Base-by-base conservation (phyloP, 1,139 yeast species). In the Blastobotrys apis region DNA sequence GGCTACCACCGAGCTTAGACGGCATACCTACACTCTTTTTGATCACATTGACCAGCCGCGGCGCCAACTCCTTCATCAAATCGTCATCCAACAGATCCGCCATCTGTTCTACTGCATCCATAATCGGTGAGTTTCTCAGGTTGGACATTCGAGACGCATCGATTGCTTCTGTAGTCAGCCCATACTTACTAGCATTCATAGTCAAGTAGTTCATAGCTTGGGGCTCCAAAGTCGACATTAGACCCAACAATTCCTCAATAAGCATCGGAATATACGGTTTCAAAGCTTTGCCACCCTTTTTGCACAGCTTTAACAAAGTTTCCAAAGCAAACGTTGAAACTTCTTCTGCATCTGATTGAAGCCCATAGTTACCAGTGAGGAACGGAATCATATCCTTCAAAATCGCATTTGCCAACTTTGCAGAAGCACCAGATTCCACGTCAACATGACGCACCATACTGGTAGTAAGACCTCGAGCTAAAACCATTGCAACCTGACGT, bases 151-250 rank as follows among this genome's bases (percentile, higher is more conserved):
- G 74, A 41, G 81, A 80, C 0, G 86, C 80, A 64, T 92, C 97
- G 51, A 90, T 78, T 33, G 80, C 84, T 50, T 77, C 76, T 17
- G 78, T 71, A 39, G 81, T 80, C 48, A 88, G 64, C 41, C 88
- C 87, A 59, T 83, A 87, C 62, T 88, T 92, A 49, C 81, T 90
- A 0, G 97, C 96, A 66, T 92, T 90, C 52, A 92, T 71, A 0
- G 94, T 80, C 49, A 92, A 67, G 56, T 88, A 92, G 59, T 92
- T 90, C 53, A 87, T 77, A 2, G 85, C 80, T 59, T 90, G 96
- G 0, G 97, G 97, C 57, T 92, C 98, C 40, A 92, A 69, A 0
- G 94, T 83, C 0, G 97, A 85, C 79, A 92, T 80, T 51, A 87
- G 66, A 6, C 74, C 66, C 15, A 85, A 69, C 54, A 92, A 73